Evolutionary conservation across 2,329 filamentous ascomycete species (phyloP).

Genomic region (Talaromyces funiculosus): DNA sequence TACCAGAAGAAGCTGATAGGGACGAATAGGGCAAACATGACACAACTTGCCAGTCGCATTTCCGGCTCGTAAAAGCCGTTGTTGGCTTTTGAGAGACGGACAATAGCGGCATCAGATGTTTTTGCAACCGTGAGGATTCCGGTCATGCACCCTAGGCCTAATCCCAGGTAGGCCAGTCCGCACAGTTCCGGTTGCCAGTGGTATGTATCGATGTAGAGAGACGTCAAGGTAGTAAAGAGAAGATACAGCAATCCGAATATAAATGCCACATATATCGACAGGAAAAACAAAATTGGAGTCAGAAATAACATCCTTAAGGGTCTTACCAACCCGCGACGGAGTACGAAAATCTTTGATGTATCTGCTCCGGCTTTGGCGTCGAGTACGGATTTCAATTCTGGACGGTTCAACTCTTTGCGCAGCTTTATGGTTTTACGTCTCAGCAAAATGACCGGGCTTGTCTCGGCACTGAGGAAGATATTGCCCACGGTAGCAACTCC

Average conservation of each 20-base stretch:
- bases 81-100: neutral
- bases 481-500: neutral
- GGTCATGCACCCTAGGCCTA: neutral
- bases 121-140: neutral
- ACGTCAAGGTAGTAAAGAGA: neutral
- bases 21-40: constrained; percentile 25
- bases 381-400: neutral
- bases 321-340: neutral
- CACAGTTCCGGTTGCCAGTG: neutral
- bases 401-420: neutral
- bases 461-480: neutral
- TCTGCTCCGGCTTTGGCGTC: neutral
- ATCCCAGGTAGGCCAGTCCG: neutral
- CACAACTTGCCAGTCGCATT: neutral
- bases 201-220: neutral
- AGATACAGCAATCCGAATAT: neutral
- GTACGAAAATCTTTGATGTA: neutral
- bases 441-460: neutral
- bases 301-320: neutral
- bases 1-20: constrained; percentile 54
- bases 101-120: neutral
- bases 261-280: neutral
- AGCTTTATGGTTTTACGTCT: neutral
- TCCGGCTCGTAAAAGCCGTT: neutral
- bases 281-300: neutral